phyloP scores from a whole-genome alignment of 169 alveolate species.

The Plasmodium vivax region DNA sequence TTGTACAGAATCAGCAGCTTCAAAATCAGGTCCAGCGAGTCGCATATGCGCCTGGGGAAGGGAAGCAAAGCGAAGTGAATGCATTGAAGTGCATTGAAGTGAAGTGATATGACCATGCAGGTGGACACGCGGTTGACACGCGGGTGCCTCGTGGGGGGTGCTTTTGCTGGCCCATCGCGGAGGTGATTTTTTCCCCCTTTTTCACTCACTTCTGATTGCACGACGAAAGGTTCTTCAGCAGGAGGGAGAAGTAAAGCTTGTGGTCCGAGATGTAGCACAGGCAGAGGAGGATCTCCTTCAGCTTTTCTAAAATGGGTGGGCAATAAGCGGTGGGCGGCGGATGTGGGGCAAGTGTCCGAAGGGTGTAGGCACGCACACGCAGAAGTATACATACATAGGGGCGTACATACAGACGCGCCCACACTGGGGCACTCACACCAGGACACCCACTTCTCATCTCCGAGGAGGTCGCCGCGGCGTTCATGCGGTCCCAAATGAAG shows the following conservation, averaged over 20 bases:
- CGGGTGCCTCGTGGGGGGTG: no score
- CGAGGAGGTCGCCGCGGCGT: conserved; percentile 1
- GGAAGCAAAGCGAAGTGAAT: background rate
- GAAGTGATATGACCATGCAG: background rate
- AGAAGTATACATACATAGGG: background rate
- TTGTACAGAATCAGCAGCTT: conserved; percentile 43
- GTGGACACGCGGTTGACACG: no score
- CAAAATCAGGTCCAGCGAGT: conserved; percentile 40
- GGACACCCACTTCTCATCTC: conserved; percentile 31
- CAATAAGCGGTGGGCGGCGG: background rate
- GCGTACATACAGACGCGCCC: background rate
- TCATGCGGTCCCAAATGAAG: conserved; percentile 36
- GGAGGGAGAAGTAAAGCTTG: conserved; percentile 41
- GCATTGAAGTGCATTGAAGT: no score
- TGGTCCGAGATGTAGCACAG: conserved; percentile 55
- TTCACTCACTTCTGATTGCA: conserved; percentile 33
- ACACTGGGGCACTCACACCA: background rate
- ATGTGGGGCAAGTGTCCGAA: background rate
- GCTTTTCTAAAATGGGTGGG: background rate
- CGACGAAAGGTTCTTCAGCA: conserved; percentile 17
- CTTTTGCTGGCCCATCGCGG: background rate
- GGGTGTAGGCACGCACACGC: background rate
- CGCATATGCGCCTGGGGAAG: conserved; percentile 22
- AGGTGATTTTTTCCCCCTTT: background rate
- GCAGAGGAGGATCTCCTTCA: conserved; percentile 50